phyloP scores from a whole-genome alignment of 257 asterid genomes.

The Solanum peruvianum region DNA sequence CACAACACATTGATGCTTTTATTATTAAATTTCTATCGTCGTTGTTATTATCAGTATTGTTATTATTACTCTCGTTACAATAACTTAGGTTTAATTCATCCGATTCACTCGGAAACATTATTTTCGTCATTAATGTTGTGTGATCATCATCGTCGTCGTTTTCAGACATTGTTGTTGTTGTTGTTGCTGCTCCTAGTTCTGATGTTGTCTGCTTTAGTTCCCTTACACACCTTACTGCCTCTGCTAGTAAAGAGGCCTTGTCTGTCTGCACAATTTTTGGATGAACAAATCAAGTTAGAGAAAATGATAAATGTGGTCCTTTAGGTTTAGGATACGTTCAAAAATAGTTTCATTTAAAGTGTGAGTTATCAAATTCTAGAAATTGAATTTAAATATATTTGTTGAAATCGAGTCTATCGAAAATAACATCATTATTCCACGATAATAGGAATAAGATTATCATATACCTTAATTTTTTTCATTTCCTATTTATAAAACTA shows the following conservation, averaged over 20 bases:
- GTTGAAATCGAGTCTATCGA: too few species aligned
- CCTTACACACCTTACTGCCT: conserved; percentile 62
- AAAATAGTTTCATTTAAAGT: background rate
- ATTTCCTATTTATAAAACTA: too few species aligned
- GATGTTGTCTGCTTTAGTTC: conserved; percentile 54
- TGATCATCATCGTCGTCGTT: background rate
- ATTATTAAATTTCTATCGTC: background rate
- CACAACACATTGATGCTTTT: conserved; percentile 63
- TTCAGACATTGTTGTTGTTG: background rate
- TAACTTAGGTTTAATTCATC: conserved; percentile 49
- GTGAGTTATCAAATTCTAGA: background rate
- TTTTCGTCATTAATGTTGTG: background rate
- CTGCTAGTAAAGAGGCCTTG: conserved; percentile 86
- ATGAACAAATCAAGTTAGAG: background rate
- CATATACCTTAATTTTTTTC: too few species aligned
- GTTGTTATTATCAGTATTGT: background rate
- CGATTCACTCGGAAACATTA: conserved; percentile 42
- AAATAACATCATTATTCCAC: background rate
- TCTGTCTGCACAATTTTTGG: conserved; percentile 39
- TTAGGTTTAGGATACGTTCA: background rate
- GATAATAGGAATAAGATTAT: too few species aligned
- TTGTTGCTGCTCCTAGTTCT: conserved; percentile 10
- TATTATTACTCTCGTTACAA: conserved; percentile 7
- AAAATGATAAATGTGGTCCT: background rate
- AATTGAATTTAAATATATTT: background rate